Conservation (phyloP, 768 basidiomycete species). For the Lactarius sp. region DNA sequence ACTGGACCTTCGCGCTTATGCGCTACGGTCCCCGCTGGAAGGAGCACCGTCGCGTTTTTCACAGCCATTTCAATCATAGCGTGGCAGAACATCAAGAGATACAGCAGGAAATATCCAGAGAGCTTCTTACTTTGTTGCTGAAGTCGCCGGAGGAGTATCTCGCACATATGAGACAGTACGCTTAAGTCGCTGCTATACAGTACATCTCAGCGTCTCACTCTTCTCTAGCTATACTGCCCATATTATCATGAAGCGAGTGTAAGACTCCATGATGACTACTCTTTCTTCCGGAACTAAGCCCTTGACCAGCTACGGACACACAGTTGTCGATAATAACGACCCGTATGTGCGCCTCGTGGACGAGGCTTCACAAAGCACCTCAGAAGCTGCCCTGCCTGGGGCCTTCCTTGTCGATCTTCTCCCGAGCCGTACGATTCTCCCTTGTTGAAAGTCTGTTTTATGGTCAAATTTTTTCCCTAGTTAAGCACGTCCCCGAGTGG, state of each 20-base stretch:
- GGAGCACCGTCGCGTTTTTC: conserved; percentile 28
- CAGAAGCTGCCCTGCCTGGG: conserved; percentile 23
- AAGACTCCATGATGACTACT: background rate
- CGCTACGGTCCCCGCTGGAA: conserved; percentile 27
- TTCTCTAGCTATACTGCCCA: conserved; percentile 7
- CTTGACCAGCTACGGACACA: conserved; percentile 20
- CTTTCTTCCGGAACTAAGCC: background rate
- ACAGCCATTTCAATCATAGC: conserved; percentile 25
- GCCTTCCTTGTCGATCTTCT: conserved; percentile 28
- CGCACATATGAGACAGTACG: conserved; percentile 22
- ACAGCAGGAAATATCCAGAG: conserved; percentile 19
- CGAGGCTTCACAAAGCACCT: conserved; percentile 15
- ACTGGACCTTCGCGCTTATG: conserved; percentile 27
- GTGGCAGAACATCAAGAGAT: conserved; percentile 14
- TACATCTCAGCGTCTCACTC: background rate
- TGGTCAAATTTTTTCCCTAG: background rate
- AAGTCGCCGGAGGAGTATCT: conserved; percentile 22
- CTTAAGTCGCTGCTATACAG: background rate
- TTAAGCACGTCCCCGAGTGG: conserved; percentile 30
- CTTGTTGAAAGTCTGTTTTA: background rate
- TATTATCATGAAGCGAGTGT: conserved; percentile 19
- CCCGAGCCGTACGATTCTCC: conserved; percentile 24
- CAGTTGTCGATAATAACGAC: conserved; percentile 19
- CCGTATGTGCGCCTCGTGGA: conserved; percentile 23
- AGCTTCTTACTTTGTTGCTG: conserved; percentile 23